Conservation (phyloP, 768 basidiomycete genomes). For the Thelephora aurantiotincta region DNA sequence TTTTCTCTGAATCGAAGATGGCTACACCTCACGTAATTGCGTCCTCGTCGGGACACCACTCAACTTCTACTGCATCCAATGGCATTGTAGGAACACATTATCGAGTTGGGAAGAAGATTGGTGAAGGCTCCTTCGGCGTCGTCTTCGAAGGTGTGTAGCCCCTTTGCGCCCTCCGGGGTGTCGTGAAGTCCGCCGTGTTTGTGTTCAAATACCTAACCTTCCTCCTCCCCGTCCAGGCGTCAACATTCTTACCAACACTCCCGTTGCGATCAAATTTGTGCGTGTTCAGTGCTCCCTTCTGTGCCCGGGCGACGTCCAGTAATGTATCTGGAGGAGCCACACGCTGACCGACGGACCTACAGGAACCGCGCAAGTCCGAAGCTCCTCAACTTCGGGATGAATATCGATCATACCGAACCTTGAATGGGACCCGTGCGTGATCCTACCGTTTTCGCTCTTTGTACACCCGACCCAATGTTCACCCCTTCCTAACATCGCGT, state of each 20-base stretch:
- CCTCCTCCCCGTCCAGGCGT: constrained; percentile 36
- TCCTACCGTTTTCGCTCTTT: constrained; percentile 1
- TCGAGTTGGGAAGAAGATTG: constrained; percentile 96
- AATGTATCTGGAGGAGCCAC: background rate
- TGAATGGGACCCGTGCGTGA: constrained; percentile 74
- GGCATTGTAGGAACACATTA: constrained; percentile 71
- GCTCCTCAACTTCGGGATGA: constrained; percentile 96
- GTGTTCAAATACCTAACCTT: background rate
- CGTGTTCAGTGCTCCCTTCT: constrained; percentile 16
- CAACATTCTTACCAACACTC: constrained; percentile 72
- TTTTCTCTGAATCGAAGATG: constrained; percentile 27
- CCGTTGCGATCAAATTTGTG: constrained; percentile 97
- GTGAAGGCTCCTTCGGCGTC: constrained; percentile 97
- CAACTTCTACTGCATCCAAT: constrained; percentile 45
- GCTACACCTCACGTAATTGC: constrained; percentile 77
- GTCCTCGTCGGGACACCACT: constrained; percentile 55
- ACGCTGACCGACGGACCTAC: constrained; percentile 6
- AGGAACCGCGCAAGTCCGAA: constrained; percentile 95
- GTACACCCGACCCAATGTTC: background rate
- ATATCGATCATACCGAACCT: constrained; percentile 91
- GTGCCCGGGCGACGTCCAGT: background rate
- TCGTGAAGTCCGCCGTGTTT: background rate
- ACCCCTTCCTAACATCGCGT: constrained; percentile 3
- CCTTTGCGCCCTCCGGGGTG: background rate
- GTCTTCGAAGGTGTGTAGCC: constrained; percentile 74